Evolutionary conservation across 768 basidiomycete genomes (phyloP), one percentile per base, ranked within the genome.

Genomic region (Termitomyces sp.): DNA sequence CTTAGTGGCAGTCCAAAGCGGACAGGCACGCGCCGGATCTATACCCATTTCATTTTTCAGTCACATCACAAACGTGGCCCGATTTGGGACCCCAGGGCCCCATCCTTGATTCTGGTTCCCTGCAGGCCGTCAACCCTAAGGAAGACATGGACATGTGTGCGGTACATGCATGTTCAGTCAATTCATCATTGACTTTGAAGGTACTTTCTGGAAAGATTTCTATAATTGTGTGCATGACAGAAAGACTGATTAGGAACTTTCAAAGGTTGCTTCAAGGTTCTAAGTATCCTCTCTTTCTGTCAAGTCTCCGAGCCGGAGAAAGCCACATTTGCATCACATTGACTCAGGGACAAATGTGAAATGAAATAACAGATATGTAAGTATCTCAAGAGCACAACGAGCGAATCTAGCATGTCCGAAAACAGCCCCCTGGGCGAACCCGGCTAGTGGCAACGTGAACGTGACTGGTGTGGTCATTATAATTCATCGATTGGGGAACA

Each of bases 21-120:
- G 51, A n/a, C 38, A 52, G 51, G 52, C 40, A 52, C 52, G 33
- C 52, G 52, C 24, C 50, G 50, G 50, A 52, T 52, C 52, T 40
- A 30, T 52, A 20, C 11, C 51, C 51, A 40, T 52, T 41, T 20
- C 11, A 49, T 22, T 22, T 49, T 49, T 9, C 35, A 51, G 50
- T 38, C 51, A 52, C 51, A 40, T 26, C 51, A 52, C 32, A 30
- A 10, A 18, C 47, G n/a, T 47, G 28, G 30, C 38, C 18, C 28
- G 26, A 30, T 52, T 52, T 52, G 52, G 38, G 16, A 26, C 14
- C 10, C 1, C 30, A 30, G 38, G 16, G n/a, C 14, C 10, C 1
- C 30, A 30, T 30, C 26, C 30, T 30, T 30, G 28, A 28, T 28
- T 28, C 28, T 28, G 4, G 28, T 28, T 28, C 28, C 7, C 7